These are phyloP conservation scores for Solanum corneliomulleri DNA, from an alignment of 257 asterid genomes.

Conservation along the genomic window DNA sequence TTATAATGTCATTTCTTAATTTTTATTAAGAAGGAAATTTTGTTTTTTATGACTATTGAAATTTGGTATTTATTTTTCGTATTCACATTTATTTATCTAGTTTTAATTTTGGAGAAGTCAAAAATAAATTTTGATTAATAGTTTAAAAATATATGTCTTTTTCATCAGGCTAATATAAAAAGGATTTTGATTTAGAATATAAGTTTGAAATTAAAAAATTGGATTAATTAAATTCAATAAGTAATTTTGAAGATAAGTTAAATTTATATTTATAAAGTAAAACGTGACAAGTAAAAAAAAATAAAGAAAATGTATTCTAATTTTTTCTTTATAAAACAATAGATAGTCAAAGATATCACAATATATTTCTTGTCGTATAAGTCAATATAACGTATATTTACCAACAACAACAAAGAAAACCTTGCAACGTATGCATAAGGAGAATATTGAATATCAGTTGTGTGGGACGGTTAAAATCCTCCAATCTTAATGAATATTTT, in stretches of 20 bases:
- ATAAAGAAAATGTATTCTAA: background rate
- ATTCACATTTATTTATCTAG: background rate
- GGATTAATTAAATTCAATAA: too few relatives aligned
- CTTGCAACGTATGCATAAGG: background rate
- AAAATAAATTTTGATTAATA: background rate
- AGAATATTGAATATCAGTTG: background rate
- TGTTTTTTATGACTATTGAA: background rate
- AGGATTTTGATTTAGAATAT: too few relatives aligned
- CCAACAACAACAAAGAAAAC: background rate
- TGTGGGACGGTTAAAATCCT: fast-evolving
- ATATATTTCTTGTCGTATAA: background rate
- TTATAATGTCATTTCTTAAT: background rate
- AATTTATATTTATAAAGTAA: background rate
- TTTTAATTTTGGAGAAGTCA: background rate
- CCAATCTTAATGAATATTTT: background rate
- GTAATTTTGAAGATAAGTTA: background rate
- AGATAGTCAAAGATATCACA: background rate
- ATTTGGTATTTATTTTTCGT: background rate
- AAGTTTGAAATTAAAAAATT: too few relatives aligned
- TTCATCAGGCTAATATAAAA: background rate
- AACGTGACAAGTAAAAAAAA: background rate
- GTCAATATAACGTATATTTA: background rate
- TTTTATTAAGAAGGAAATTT: background rate
- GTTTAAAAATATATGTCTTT: background rate
- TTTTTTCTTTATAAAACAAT: too few relatives aligned